Evolutionary conservation across 2,329 filamentous ascomycete genomes (phyloP), one percentile per base, ranked within the genome.

Genomic region (Dryadomyces sulphureus): DNA sequence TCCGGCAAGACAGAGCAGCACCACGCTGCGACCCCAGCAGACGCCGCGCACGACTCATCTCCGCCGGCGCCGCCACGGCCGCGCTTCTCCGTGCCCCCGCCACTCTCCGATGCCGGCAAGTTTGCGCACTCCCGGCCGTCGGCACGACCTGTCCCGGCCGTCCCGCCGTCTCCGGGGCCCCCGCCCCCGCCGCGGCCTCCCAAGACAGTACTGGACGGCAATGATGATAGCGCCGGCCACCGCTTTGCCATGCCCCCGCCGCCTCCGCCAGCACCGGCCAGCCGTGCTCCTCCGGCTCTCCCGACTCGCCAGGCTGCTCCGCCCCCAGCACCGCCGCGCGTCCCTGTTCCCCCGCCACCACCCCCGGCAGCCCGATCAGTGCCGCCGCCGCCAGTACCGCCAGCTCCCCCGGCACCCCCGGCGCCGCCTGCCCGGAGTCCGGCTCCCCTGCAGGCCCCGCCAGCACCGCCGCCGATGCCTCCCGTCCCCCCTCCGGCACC

Each of bases 61-160:
- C 84, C 86, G 12, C 77, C 80, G 17, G 74, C 79, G 44, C 84
- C 86, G 9, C 77, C 80, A n/a, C 74, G 80, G 44, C 77, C 77
- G 8, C 74, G 72, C 55, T 96, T 94, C 66, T 75, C 79, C 53
- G 90, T 86, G 8, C 92, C 92, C 40, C 92, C 92, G 30, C 85
- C 90, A 2, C 65, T 96, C 49, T 78, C 86, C 46, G 89, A 94
- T 61, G 92, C 92, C 48, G 92, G 92, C 34, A 94, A 86, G 62
- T 92, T 78, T 58, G 87, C 83, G 4, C 71, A 80, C 64, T 63
- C 46, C 59, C 73, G 61, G 54, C 67, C 57, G 62, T 70, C 57
- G 60, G 65, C 51, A 58, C 67, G 54, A 57, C 63, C 59, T 14
- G 57, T 54, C 46, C 70, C 53, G 55, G 55, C 68, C 9, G 68